Evolutionary conservation across 306 rosid species (phyloP).

Genomic region (Cucumis cinereus): DNA sequence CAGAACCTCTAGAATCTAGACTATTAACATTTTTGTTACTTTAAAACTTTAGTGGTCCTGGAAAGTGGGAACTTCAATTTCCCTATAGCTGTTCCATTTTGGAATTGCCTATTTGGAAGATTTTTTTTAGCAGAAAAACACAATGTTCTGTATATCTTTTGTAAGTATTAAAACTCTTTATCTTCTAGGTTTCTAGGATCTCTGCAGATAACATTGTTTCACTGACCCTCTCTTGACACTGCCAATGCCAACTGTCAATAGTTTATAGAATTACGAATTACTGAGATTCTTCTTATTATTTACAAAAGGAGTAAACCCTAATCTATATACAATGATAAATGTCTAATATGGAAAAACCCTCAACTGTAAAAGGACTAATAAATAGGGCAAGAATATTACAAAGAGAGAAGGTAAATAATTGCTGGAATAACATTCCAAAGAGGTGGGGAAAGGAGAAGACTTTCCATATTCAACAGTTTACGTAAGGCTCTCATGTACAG

Average conservation of each 20-base stretch:
- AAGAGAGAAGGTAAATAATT: too few relatives aligned
- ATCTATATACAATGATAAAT: too few relatives aligned
- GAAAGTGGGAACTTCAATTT: neutral
- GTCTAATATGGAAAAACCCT: too few relatives aligned
- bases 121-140: neutral
- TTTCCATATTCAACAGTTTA: too few relatives aligned
- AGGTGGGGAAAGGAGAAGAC: too few relatives aligned
- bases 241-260: neutral
- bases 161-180: neutral
- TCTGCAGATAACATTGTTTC: neutral
- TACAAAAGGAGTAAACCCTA: too few relatives aligned
- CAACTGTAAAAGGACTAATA: too few relatives aligned
- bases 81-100: neutral
- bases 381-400: too few relatives aligned
- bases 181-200: constrained; percentile 2
- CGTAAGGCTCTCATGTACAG: neutral
- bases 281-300: too few relatives aligned
- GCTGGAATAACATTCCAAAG: too few relatives aligned
- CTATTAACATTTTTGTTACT: neutral
- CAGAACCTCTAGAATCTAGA: neutral
- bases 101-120: neutral
- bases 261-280: too few relatives aligned
- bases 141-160: constrained; percentile 6
- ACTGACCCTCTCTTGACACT: constrained; percentile 1
- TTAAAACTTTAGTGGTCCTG: neutral